Conservation (phyloP, 139 green algal species). For the Diplosphaera chodatii region DNA sequence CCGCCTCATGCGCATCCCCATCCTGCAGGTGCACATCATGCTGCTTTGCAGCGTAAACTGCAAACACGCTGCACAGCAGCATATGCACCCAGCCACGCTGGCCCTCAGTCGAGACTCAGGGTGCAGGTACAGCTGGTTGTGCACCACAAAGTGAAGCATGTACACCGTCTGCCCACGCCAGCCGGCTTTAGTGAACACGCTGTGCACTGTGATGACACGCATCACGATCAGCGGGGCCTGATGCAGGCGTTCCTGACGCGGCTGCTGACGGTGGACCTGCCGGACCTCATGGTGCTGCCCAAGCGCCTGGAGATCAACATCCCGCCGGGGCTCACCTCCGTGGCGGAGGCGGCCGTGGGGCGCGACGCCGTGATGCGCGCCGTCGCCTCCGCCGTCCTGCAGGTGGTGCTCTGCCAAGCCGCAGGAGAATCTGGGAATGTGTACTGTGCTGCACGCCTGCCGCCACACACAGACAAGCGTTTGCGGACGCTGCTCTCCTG, state of each 20-base stretch:
- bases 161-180: no score
- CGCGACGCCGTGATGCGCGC: conserved; percentile 87
- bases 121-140: no score
- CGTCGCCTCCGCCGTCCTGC: conserved; percentile 77
- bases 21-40: conserved; percentile 84
- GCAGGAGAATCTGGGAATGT: not conserved
- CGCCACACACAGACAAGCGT: no score
- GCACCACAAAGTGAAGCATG: no score
- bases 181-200: no score
- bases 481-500: no score
- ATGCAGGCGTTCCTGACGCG: conserved; percentile 78
- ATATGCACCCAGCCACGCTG: no score
- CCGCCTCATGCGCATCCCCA: conserved; percentile 84
- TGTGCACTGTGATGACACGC: no score
- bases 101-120: no score
- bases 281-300: conserved; percentile 90
- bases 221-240: not conserved
- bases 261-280: conserved; percentile 89
- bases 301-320: conserved; percentile 86
- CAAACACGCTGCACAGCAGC: no score
- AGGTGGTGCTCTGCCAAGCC: conserved; percentile 19
- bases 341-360: conserved; percentile 90
- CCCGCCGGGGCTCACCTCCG: conserved; percentile 73
- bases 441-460: no score
- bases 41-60: no score